Percentiles rank a stretch among this genome's conserved stretches.
These are phyloP conservation scores for Articulospora tetracladia DNA, from an alignment of 495 filamentous ascomycete genomes.

Conservation along the genomic window DNA sequence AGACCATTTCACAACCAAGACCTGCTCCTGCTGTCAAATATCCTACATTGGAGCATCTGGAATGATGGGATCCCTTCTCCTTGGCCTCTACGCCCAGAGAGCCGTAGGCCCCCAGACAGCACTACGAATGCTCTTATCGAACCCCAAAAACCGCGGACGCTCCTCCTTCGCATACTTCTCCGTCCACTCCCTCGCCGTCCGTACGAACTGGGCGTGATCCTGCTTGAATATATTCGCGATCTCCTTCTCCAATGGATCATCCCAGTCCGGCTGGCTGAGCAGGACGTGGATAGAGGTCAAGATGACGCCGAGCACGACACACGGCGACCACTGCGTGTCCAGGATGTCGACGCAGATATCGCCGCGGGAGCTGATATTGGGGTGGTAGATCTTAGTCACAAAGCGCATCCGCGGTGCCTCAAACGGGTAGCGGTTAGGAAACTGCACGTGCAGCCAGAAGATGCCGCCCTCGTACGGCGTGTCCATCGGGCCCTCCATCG, in stretches of 20 bases:
- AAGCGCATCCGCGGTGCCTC: slow-evolving; percentile 88
- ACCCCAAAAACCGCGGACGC: background rate
- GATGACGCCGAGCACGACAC: slow-evolving; percentile 96
- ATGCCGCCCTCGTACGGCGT: slow-evolving; percentile 89
- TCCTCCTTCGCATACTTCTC: background rate
- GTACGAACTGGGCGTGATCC: background rate
- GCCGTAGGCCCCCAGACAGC: no score
- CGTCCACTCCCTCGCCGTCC: background rate
- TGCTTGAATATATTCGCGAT: background rate
- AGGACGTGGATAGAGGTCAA: slow-evolving; percentile 81
- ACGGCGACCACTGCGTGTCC: slow-evolving; percentile 98
- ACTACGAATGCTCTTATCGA: no score
- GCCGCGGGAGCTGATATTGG: slow-evolving; percentile 64
- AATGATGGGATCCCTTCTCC: background rate
- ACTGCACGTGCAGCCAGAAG: slow-evolving; percentile 75
- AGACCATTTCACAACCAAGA: no score
- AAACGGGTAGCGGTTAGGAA: slow-evolving; percentile 88
- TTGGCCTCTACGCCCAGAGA: no score
- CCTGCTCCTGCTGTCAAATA: no score
- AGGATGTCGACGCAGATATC: slow-evolving; percentile 68
- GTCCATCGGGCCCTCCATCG: slow-evolving; percentile 64
- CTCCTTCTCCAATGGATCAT: background rate
- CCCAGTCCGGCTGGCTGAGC: background rate
- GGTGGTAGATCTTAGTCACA: slow-evolving; percentile 92
- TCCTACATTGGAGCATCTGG: no score